phyloP scores from a whole-genome alignment of 1,284 basidiomycete species.

The Tausonia pullulans region DNA sequence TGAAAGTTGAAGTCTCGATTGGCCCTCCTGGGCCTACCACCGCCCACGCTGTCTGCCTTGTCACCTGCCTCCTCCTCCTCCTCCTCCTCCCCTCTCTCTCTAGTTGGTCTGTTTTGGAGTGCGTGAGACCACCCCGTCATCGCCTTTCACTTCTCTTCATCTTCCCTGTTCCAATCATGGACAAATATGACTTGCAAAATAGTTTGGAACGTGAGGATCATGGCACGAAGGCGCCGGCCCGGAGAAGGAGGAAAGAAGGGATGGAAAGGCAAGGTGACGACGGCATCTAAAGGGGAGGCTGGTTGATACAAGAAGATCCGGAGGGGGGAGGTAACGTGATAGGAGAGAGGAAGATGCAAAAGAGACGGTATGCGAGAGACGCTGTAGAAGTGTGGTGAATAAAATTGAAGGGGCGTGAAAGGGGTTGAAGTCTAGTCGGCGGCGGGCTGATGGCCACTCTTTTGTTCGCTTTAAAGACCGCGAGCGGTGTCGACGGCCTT shows the following conservation, averaged over 20 bases:
- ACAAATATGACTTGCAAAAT: too few species aligned
- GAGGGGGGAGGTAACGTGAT: background rate
- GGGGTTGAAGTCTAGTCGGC: background rate
- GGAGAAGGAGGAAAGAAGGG: background rate
- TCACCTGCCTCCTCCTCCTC: too few species aligned
- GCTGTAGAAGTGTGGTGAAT: background rate
- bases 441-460: background rate
- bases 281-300: too few species aligned
- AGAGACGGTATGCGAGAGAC: background rate
- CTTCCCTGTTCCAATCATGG: too few species aligned
- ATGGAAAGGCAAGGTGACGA: background rate
- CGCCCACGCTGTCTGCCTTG: too few species aligned
- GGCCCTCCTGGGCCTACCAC: too few species aligned
- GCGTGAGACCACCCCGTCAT: too few species aligned
- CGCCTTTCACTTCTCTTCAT: too few species aligned
- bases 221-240: background rate
- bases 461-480: background rate
- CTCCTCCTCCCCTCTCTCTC: too few species aligned
- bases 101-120: too few species aligned
- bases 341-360: background rate
- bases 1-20: too few species aligned
- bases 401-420: background rate
- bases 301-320: background rate
- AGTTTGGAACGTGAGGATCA: too few species aligned
- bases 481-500: constrained; percentile 9